Conservation (phyloP, 2,329 filamentous ascomycete genomes). For the Beauveria caledonica region DNA sequence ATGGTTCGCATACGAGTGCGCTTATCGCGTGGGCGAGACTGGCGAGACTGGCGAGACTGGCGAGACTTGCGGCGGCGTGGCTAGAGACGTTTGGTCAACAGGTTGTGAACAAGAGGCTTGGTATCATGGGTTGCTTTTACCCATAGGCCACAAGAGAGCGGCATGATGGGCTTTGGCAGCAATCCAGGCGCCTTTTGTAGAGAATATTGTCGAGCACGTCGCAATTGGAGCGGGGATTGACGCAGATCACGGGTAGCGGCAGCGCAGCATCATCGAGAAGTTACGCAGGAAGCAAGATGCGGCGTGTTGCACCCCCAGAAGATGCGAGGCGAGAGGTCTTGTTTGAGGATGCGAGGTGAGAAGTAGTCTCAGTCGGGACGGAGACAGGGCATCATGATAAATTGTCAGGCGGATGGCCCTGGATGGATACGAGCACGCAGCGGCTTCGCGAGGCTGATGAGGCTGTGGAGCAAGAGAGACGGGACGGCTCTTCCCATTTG, state of each 20-base stretch:
- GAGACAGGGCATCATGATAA: background rate
- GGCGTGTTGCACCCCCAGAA: background rate
- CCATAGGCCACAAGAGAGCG: slow-evolving; percentile 7
- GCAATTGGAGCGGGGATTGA: background rate
- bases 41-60: background rate
- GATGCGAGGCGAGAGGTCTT: background rate
- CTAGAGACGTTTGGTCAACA: background rate
- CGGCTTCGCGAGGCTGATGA: slow-evolving; percentile 6
- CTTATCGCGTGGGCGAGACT: slow-evolving; percentile 1
- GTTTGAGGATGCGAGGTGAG: background rate
- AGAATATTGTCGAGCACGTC: background rate
- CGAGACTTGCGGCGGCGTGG: no score
- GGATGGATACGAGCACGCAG: background rate
- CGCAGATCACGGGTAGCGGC: background rate
- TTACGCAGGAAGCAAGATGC: background rate
- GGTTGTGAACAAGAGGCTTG: background rate
- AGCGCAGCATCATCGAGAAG: background rate
- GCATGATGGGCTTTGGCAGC: background rate
- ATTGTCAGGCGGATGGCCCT: background rate
- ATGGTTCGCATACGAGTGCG: slow-evolving; percentile 28
- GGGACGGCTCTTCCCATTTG: slow-evolving; percentile 9
- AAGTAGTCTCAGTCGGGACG: background rate
- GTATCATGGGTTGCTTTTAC: background rate
- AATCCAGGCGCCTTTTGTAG: background rate
- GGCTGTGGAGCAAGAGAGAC: slow-evolving; percentile 5